A percentile compares a stretch with the other conserved stretches of the same genome.
Conservation (phyloP, 2,329 filamentous ascomycete genomes). For the Bipolaris victoriae region DNA sequence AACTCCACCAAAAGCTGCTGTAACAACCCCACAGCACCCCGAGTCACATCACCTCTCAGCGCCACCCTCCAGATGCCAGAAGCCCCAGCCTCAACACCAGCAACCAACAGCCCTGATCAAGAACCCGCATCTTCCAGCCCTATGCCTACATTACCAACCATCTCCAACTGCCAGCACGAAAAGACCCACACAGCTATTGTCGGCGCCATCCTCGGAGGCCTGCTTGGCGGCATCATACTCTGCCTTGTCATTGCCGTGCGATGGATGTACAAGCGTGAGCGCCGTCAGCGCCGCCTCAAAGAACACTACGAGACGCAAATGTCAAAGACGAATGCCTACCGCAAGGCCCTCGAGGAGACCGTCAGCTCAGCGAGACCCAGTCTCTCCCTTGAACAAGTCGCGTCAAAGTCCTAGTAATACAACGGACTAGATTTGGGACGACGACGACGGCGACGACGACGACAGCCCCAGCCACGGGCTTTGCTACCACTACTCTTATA, state of each 20-base stretch:
- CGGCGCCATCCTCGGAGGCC: slow-evolving; percentile 33
- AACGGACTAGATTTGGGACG: neutral
- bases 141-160: slow-evolving; percentile 8
- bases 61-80: slow-evolving; percentile 31
- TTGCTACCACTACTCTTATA: neutral
- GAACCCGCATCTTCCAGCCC: slow-evolving; percentile 15
- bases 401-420: slow-evolving; percentile 1
- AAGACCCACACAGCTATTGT: slow-evolving; percentile 32
- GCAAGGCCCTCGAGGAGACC: slow-evolving; percentile 28
- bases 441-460: neutral
- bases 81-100: neutral
- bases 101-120: slow-evolving; percentile 13
- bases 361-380: slow-evolving; percentile 15
- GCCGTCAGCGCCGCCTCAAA: slow-evolving; percentile 40
- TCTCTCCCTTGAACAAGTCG: slow-evolving; percentile 8
- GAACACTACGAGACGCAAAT: slow-evolving; percentile 46
- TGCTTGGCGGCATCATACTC: slow-evolving; percentile 32
- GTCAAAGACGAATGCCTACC: slow-evolving; percentile 34
- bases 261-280: slow-evolving; percentile 40
- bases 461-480: neutral
- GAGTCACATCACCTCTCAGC: slow-evolving; percentile 29
- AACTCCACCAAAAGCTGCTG: slow-evolving; percentile 39
- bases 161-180: slow-evolving; percentile 23
- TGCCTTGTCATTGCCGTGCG: slow-evolving; percentile 20
- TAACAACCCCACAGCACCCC: slow-evolving; percentile 33